Percentiles rank a stretch among this genome's conserved stretches.
Evolutionary conservation across 495 filamentous ascomycete species (phyloP).

Genomic region (Bacidia rubella): DNA sequence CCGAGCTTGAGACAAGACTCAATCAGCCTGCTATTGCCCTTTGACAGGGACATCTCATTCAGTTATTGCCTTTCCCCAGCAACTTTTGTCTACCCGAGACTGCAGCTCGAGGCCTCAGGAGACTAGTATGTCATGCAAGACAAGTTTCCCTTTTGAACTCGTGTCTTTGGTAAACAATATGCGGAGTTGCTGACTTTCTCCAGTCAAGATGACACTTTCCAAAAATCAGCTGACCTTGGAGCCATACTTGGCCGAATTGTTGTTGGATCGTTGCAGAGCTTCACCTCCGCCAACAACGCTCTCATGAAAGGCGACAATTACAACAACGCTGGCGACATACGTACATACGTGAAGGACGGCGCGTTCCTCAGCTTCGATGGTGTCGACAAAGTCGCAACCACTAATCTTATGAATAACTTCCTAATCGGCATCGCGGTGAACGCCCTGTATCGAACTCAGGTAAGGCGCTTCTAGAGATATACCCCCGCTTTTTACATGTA

Average conservation of each 20-base stretch:
- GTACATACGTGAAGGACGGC: constrained; percentile 17
- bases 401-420: constrained; percentile 16
- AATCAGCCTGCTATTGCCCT: too few relatives aligned
- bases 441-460: constrained; percentile 15
- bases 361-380: constrained; percentile 17
- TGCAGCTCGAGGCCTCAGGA: too few relatives aligned
- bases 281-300: constrained; percentile 20
- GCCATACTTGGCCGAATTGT: constrained; percentile 16
- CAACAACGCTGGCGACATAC: constrained; percentile 17
- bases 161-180: too few relatives aligned
- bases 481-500: background rate
- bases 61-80: too few relatives aligned
- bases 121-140: too few relatives aligned
- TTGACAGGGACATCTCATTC: too few relatives aligned
- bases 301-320: constrained; percentile 20
- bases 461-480: background rate
- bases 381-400: constrained; percentile 18
- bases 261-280: constrained; percentile 13
- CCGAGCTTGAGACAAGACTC: too few relatives aligned
- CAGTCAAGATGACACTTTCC: constrained; percentile 17
- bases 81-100: too few relatives aligned
- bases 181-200: too few relatives aligned
- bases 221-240: constrained; percentile 21
- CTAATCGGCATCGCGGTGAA: constrained; percentile 19
- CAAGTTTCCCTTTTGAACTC: too few relatives aligned